Evolutionary conservation across 192 early-diverging fungal species (phyloP), one percentile per base, ranked within the genome.

Genomic region (Coemansia sp.): DNA sequence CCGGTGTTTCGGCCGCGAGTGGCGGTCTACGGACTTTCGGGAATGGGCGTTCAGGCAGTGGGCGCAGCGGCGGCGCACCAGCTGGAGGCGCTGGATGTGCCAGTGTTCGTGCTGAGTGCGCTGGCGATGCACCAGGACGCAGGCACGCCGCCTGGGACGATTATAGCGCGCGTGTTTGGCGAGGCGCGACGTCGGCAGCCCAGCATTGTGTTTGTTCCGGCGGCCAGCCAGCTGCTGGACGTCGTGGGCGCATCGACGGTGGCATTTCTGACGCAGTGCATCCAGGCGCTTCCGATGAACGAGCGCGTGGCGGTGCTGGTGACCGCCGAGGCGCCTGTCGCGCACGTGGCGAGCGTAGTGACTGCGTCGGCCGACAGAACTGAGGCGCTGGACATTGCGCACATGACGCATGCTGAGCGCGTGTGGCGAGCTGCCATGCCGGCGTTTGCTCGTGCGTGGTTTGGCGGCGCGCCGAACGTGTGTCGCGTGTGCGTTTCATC

Each of bases 181-280:
- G 88, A 89, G 64, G 81, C 88, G 25, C 83, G 81, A 48, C 82
- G 88, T 2, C 85, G 85, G 25, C 75, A 81, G 34, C 84, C 85
- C 20, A 83, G 85, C 52, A 75, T 85, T 19, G 70, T 89, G 5
- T 87, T 85, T 44, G 57, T 91, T 9, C 86, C 88, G 6, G 66
- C 78, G 44, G 72, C 82, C 10, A 71, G 84, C 52, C 54, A 66
- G 10, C 87, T 85, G 81, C 81, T 84, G 74, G 68, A 78, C 2
- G 64, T 77, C 10, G 56, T 89, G 2, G 67, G 76, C 8, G 73
- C 85, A 6, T 17, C 69, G 0, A 66, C 81, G 22, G 68, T 75
- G 40, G 65, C 66, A 6, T 71, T 78, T 3, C 83, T 91, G 38
- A 59, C 74, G 8, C 71, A 87, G 34, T 59, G 85, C 23, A 28